Percentiles rank a stretch among this genome's conserved stretches.
Evolutionary conservation across 1,139 yeast species (phyloP).

Genomic region (Pneumocystis wakefieldiae): DNA sequence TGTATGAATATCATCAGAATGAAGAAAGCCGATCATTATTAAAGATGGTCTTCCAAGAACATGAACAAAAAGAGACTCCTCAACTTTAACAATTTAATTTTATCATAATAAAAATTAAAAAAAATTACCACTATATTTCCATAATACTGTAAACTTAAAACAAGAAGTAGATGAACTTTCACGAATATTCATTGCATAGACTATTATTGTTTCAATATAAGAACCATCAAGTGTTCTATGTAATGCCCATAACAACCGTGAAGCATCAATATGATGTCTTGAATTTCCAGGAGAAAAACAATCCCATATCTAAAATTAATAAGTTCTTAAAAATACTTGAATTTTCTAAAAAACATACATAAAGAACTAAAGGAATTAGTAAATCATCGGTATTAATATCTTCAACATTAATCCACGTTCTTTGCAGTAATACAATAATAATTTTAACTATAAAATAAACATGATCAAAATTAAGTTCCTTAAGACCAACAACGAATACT

Average conservation of each 20-base stretch:
- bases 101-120: neutral
- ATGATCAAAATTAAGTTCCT: neutral
- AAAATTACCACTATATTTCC: slow-evolving; percentile 1
- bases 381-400: neutral
- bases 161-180: neutral
- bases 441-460: neutral
- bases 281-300: neutral
- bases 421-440: neutral
- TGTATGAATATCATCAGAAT: neutral
- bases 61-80: neutral
- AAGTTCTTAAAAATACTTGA: neutral
- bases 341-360: neutral
- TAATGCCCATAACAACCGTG: neutral
- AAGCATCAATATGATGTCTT: neutral
- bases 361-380: neutral
- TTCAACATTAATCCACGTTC: neutral
- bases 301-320: slow-evolving; percentile 1
- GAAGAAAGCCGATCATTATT: neutral
- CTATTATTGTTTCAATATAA: neutral
- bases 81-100: neutral
- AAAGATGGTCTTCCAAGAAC: neutral
- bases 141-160: neutral
- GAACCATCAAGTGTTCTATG: neutral
- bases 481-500: neutral
- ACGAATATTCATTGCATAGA: slow-evolving; percentile 1